A percentile compares a stretch with the other conserved stretches of the same genome.
These are phyloP conservation scores for Zygotorulaspora florentina DNA, from an alignment of 805 yeast genomes.

Conservation along the genomic window DNA sequence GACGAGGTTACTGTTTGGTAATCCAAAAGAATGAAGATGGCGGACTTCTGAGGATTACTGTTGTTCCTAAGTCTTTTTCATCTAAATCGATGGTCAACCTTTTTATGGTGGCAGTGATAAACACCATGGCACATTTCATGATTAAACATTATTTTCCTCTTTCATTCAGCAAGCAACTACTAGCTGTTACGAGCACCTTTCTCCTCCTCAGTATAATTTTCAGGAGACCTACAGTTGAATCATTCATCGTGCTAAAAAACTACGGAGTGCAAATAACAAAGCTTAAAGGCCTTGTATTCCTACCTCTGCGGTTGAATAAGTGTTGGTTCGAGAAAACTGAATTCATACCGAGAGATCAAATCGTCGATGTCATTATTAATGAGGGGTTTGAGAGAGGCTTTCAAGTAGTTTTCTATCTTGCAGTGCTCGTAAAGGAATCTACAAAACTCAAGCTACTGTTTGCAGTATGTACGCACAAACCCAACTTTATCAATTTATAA, in stretches of 20 bases:
- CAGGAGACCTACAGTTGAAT: conserved; percentile 23
- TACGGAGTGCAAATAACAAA: conserved; percentile 28
- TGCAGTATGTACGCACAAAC: conserved; percentile 24
- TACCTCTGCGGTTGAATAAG: conserved; percentile 20
- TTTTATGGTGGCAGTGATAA: conserved; percentile 1
- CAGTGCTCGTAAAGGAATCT: conserved; percentile 47
- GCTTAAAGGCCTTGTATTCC: conserved; percentile 21
- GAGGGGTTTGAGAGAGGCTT: conserved; percentile 65
- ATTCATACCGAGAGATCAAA: conserved; percentile 54
- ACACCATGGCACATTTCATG: neutral
- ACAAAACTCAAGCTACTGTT: conserved; percentile 33
- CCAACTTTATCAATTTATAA: neutral
- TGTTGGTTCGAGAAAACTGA: conserved; percentile 13
- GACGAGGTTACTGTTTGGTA: conserved; percentile 6
- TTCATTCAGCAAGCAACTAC: neutral
- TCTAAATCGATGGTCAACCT: conserved; percentile 2
- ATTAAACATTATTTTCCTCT: neutral
- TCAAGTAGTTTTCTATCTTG: conserved; percentile 62
- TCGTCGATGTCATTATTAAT: conserved; percentile 65
- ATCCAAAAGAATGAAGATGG: conserved; percentile 8
- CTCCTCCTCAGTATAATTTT: conserved; percentile 4
- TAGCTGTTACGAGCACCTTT: neutral
- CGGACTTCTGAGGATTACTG: conserved; percentile 12
- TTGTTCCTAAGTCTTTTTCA: conserved; percentile 11
- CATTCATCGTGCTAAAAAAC: conserved; percentile 21